Base-by-base conservation (phyloP, 2,329 filamentous ascomycete genomes). In the Sporothrix sp. region DNA sequence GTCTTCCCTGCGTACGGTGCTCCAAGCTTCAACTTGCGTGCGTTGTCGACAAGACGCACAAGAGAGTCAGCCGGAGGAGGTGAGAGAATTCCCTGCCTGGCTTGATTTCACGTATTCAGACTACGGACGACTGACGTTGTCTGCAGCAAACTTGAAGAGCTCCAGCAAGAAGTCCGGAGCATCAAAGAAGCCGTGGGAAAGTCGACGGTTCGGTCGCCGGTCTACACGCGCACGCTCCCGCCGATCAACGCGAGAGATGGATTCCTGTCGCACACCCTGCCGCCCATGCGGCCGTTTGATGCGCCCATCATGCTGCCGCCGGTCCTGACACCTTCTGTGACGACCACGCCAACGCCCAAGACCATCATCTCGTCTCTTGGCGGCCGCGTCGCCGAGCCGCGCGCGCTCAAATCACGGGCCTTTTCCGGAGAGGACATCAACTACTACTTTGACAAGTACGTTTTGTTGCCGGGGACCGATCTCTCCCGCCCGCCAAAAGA, bases 391-490 rank as follows among this genome's bases (percentile, higher is more conserved):
- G 54, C 59, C 51, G 65, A 70, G 46, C 62, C 74, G 1, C 66
- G 75, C 43, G 66, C 71, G 4, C 58, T 79, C 10, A 71, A 68
- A 2, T 71, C 69, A 3, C 67, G 69, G 8, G 66, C 73, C 1
- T 70, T 79, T 43, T 67, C 74, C 0, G 71, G 73, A 0, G 70
- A 74, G 37, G 75, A 79, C 38, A 71, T 79, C 48, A 71, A 76
- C 50, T 75, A 70, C 58, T 79, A 79, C 56, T 79, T 78, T 59
- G 67, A 73, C 52, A 74, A 71, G 70, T 74, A 55, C 51, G 63
- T 54, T 7, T 3, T 7, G n/a, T 25, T 4, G 9, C n/a, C n/a
- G n/a, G n/a, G n/a, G n/a, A n/a, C n/a, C n/a, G n/a, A n/a, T n/a
- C n/a, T n/a, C n/a, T n/a, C n/a, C n/a, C n/a, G n/a, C 30, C n/a